Conservation (phyloP, 495 filamentous ascomycete genomes). For the Margaritispora aquatica region DNA sequence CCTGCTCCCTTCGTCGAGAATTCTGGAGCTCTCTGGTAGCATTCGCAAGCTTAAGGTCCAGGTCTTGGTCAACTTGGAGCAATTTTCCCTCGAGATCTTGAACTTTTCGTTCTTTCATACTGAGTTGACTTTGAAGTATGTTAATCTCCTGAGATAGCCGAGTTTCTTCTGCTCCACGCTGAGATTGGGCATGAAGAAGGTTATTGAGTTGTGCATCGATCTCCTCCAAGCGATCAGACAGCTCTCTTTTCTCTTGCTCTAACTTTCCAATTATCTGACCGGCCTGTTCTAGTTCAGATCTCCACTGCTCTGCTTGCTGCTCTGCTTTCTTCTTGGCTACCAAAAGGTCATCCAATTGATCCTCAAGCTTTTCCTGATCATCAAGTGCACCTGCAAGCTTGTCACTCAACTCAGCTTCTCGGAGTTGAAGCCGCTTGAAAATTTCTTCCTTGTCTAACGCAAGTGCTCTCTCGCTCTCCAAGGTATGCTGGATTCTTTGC, state of each 20-base stretch:
- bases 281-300: constrained; percentile 84
- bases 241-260: constrained; percentile 75
- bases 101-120: constrained; percentile 82
- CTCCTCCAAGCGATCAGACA: constrained; percentile 58
- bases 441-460: constrained; percentile 98
- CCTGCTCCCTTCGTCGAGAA: constrained; percentile 61
- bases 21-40: constrained; percentile 75
- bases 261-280: constrained; percentile 77
- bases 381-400: constrained; percentile 90
- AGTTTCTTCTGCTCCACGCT: constrained; percentile 66
- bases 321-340: constrained; percentile 86
- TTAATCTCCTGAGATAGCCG: constrained; percentile 74
- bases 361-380: constrained; percentile 90
- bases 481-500: constrained; percentile 79
- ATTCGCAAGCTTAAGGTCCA: constrained; percentile 80
- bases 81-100: constrained; percentile 83
- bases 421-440: constrained; percentile 84
- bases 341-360: constrained; percentile 85
- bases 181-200: constrained; percentile 56
- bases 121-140: constrained; percentile 87
- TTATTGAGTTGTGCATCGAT: constrained; percentile 63
- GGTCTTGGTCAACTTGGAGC: constrained; percentile 78
- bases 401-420: constrained; percentile 84
- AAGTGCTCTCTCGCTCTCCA: constrained; percentile 91
- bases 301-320: constrained; percentile 71